Evolutionary conservation across 2,329 filamentous ascomycete species (phyloP).

Genomic region (Aspergillus fischeri): DNA sequence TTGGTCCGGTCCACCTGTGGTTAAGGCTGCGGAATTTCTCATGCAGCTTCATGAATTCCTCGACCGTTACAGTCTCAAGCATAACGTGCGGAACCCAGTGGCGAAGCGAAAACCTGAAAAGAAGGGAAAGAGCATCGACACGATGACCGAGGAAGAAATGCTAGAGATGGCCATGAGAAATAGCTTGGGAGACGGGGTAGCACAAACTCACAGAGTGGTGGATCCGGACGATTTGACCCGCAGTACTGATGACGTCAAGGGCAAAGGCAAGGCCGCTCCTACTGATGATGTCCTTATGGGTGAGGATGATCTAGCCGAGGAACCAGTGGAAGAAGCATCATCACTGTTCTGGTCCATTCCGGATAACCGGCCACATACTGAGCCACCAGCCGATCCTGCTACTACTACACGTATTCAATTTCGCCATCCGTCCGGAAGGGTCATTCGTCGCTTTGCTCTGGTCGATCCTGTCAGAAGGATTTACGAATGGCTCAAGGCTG

Average conservation of each 20-base stretch:
- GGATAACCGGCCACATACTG: slow-evolving; percentile 66
- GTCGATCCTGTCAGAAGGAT: slow-evolving; percentile 74
- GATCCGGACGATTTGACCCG: slow-evolving; percentile 90
- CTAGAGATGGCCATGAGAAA: slow-evolving; percentile 88
- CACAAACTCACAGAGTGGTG: slow-evolving; percentile 51
- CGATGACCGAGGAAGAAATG: slow-evolving; percentile 97
- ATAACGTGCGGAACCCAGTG: slow-evolving; percentile 88
- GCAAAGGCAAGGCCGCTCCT: slow-evolving; percentile 48
- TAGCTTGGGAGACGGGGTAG: slow-evolving; percentile 62
- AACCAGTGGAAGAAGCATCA: slow-evolving; percentile 32
- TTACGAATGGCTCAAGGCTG: slow-evolving; percentile 93
- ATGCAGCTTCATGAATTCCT: slow-evolving; percentile 92
- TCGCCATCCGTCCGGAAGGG: slow-evolving; percentile 74
- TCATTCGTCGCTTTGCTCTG: slow-evolving; percentile 80
- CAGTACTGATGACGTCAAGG: slow-evolving; percentile 46
- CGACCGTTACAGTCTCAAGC: slow-evolving; percentile 89
- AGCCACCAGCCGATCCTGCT: slow-evolving; percentile 68
- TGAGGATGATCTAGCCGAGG: slow-evolving; percentile 32
- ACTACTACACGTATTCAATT: slow-evolving; percentile 89
- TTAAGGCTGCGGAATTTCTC: slow-evolving; percentile 73
- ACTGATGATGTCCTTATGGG: slow-evolving; percentile 34
- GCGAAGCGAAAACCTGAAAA: slow-evolving; percentile 70
- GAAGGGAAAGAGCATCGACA: slow-evolving; percentile 69
- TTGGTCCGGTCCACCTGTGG: slow-evolving; percentile 82
- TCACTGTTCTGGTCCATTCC: slow-evolving; percentile 67